Conservation (phyloP, 768 basidiomycete genomes). For the Pisolithus microcarpus region DNA sequence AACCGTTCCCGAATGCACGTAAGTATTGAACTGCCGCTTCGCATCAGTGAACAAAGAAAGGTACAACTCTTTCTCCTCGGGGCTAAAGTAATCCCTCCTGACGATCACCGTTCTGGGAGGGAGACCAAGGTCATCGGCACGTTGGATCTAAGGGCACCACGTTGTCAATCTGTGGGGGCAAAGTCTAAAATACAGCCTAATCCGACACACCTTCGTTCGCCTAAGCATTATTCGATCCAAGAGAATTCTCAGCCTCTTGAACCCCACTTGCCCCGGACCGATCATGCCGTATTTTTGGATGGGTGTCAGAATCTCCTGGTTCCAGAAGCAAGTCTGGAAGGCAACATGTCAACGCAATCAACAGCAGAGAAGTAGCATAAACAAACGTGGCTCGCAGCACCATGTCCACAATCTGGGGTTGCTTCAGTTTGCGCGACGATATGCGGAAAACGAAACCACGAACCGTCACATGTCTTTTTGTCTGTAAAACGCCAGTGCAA, state of each 20-base stretch:
- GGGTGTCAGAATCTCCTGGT: slow-evolving; percentile 91
- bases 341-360: slow-evolving; percentile 1
- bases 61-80: slow-evolving; percentile 95
- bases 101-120: slow-evolving; percentile 90
- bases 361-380: neutral
- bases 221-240: slow-evolving; percentile 95
- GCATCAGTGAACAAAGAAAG: slow-evolving; percentile 88
- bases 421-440: neutral
- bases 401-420: slow-evolving; percentile 67
- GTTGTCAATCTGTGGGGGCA: too few relatives aligned
- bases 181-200: too few relatives aligned
- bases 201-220: slow-evolving; percentile 59
- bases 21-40: slow-evolving; percentile 87
- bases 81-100: slow-evolving; percentile 86
- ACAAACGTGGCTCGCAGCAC: slow-evolving; percentile 74
- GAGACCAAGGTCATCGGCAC: slow-evolving; percentile 91
- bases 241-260: slow-evolving; percentile 86
- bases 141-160: slow-evolving; percentile 56
- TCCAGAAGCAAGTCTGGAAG: slow-evolving; percentile 87
- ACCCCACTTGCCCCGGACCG: slow-evolving; percentile 73
- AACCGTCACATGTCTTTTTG: slow-evolving; percentile 78
- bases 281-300: slow-evolving; percentile 87
- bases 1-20: slow-evolving; percentile 82
- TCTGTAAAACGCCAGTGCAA: slow-evolving; percentile 91
- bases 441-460: slow-evolving; percentile 9